A percentile compares a stretch with the other conserved stretches of the same genome.
Evolutionary conservation across 495 filamentous ascomycete species (phyloP).

Genomic region (Monascus purpureus): DNA sequence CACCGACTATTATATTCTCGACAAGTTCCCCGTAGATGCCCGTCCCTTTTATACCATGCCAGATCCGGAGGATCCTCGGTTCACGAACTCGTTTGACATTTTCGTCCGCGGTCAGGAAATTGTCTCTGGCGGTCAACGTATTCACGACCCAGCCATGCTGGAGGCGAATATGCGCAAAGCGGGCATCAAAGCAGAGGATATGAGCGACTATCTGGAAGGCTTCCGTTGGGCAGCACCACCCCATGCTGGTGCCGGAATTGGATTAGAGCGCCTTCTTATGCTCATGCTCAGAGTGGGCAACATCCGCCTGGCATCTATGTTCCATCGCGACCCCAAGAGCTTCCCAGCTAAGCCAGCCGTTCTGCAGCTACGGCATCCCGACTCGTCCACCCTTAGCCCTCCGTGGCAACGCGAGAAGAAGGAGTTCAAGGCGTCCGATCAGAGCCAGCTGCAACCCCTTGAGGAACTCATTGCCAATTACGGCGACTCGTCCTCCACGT

Average conservation of each 20-base stretch:
- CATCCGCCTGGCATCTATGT: conserved; percentile 74
- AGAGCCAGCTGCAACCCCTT: conserved; percentile 49
- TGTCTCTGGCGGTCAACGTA: conserved; percentile 80
- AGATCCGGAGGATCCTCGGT: conserved; percentile 53
- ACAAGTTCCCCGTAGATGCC: conserved; percentile 77
- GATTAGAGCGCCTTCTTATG: conserved; percentile 77
- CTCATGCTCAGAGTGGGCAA: conserved; percentile 74
- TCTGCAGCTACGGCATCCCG: conserved; percentile 54
- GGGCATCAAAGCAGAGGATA: conserved; percentile 58
- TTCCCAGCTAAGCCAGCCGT: conserved; percentile 44
- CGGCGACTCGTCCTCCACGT: conserved; percentile 76
- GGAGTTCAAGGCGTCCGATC: conserved; percentile 20
- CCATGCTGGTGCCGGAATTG: conserved; percentile 82
- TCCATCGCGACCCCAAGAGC: conserved; percentile 71
- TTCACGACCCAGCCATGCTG: conserved; percentile 66
- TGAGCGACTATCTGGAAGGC: conserved; percentile 79
- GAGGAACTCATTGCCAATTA: conserved; percentile 81
- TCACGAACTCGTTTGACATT: conserved; percentile 91
- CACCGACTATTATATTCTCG: conserved; percentile 88
- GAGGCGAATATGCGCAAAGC: conserved; percentile 59
- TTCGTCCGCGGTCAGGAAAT: conserved; percentile 93
- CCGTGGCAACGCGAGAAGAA: conserved; percentile 37
- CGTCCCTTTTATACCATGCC: conserved; percentile 94
- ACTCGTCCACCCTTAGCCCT: conserved; percentile 59
- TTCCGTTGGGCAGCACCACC: conserved; percentile 84